These are phyloP conservation scores for Panus rudis DNA, from an alignment of 768 basidiomycete genomes.

Conservation along the genomic window DNA sequence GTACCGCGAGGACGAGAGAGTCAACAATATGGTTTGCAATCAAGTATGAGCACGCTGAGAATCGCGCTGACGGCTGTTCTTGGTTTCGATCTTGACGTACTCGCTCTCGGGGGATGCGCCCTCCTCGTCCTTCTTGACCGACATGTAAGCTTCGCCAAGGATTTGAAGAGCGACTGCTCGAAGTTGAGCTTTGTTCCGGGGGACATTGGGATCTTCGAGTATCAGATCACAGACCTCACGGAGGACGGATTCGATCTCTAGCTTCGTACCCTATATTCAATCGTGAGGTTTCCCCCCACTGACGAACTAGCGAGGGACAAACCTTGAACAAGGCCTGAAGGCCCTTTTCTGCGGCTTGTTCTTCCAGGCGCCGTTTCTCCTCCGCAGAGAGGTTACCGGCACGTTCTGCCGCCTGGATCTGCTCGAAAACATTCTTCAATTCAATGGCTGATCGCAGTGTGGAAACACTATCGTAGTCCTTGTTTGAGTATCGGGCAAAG, in stretches of 20 bases:
- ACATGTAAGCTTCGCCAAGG: conserved; percentile 72
- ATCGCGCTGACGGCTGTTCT: conserved; percentile 46
- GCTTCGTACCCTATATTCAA: conserved; percentile 66
- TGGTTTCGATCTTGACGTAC: conserved; percentile 78
- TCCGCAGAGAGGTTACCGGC: conserved; percentile 73
- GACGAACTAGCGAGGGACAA: conserved; percentile 7
- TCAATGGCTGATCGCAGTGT: conserved; percentile 84
- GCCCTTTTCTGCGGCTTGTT: conserved; percentile 91
- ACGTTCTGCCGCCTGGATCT: conserved; percentile 85
- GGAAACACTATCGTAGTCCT: conserved; percentile 51
- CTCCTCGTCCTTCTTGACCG: conserved; percentile 57
- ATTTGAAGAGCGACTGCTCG: conserved; percentile 81
- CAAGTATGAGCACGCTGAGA: conserved; percentile 11
- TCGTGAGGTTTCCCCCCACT: too few relatives aligned
- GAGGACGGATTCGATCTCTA: conserved; percentile 84
- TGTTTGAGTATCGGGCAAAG: background rate
- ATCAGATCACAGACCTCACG: conserved; percentile 85
- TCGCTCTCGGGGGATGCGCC: conserved; percentile 54
- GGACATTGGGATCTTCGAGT: conserved; percentile 48
- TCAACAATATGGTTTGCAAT: too few relatives aligned
- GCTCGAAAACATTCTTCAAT: conserved; percentile 84
- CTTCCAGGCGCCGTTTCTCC: conserved; percentile 77
- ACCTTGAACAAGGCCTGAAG: conserved; percentile 89
- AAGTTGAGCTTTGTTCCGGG: conserved; percentile 53
- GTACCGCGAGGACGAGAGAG: too few relatives aligned